Percentiles rank a stretch among this genome's conserved stretches.
These are phyloP conservation scores for Quercus robur DNA, from an alignment of 306 rosid genomes.

Conservation along the genomic window DNA sequence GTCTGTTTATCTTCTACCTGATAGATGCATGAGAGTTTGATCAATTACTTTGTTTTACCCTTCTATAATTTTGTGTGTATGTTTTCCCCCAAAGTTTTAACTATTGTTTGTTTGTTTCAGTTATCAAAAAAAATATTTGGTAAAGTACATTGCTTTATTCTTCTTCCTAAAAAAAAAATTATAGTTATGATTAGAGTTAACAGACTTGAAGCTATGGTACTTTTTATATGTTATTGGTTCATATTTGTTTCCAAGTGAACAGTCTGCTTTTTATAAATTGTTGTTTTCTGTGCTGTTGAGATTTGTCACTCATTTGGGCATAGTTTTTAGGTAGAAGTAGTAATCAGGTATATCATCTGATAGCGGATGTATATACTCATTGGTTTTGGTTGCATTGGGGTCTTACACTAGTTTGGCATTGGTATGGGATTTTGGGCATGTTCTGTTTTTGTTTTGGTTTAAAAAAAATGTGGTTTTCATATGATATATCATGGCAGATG, in stretches of 20 bases:
- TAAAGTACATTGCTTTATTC: too few species aligned
- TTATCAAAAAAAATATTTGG: too few species aligned
- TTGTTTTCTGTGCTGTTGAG: not conserved
- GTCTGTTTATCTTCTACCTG: not conserved
- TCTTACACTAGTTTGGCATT: not conserved
- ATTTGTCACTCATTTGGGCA: not conserved
- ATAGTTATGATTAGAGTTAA: too few species aligned
- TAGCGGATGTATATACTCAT: not conserved
- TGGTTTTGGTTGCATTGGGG: not conserved
- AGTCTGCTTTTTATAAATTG: not conserved
- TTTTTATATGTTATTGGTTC: not conserved
- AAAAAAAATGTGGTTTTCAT: not conserved
- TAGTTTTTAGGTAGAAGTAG: too few species aligned
- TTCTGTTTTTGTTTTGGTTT: not conserved
- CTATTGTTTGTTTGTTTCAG: too few species aligned
- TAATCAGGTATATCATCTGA: not conserved
- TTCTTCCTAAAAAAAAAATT: too few species aligned
- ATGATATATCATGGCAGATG: not conserved
- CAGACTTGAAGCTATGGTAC: too few species aligned
- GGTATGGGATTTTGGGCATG: not conserved
- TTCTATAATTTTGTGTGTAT: not conserved
- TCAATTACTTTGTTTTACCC: not conserved
- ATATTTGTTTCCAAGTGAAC: not conserved
- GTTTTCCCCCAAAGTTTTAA: not conserved
- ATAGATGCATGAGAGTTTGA: not conserved